Evolutionary conservation across 1,284 basidiomycete genomes (phyloP).

Genomic region (Ustilago lituana): DNA sequence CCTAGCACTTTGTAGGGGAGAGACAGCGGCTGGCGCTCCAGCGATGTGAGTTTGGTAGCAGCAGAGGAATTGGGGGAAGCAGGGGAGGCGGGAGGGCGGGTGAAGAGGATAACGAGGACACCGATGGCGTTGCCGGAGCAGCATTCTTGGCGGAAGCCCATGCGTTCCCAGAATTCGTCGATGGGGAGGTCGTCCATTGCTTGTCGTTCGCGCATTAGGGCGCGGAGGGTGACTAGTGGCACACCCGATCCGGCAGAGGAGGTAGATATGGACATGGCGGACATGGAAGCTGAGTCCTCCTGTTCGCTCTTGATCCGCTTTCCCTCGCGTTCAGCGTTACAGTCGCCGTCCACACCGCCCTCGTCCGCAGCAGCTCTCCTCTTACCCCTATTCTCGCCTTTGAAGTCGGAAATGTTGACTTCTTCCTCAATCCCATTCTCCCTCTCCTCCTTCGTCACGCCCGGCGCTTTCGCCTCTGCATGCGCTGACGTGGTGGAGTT

Average conservation of each 20-base stretch:
- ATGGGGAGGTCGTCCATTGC: constrained; percentile 54
- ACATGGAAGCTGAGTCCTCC: too few relatives aligned
- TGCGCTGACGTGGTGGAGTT: background rate
- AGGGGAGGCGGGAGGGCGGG: constrained; percentile 5
- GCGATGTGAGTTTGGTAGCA: background rate
- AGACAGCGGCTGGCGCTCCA: constrained; percentile 39
- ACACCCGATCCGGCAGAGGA: background rate
- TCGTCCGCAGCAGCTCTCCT: too few relatives aligned
- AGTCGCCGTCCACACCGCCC: too few relatives aligned
- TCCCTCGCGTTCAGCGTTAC: background rate
- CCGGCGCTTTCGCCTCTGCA: background rate
- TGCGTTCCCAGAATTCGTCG: constrained; percentile 65
- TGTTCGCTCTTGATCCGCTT: constrained; percentile 22
- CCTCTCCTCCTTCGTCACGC: constrained; percentile 12
- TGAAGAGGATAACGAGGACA: constrained; percentile 58
- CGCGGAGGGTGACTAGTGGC: constrained; percentile 42
- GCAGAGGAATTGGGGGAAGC: background rate
- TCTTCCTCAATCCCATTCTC: constrained; percentile 10
- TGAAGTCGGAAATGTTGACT: constrained; percentile 2
- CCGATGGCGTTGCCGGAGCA: constrained; percentile 64
- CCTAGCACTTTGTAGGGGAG: constrained; percentile 51
- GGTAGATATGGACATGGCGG: background rate
- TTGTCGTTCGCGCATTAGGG: constrained; percentile 53
- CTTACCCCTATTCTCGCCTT: background rate
- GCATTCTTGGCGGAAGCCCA: constrained; percentile 66